Conservation (phyloP, 768 basidiomycete species). For the Cantharellus cinnabarinus region DNA sequence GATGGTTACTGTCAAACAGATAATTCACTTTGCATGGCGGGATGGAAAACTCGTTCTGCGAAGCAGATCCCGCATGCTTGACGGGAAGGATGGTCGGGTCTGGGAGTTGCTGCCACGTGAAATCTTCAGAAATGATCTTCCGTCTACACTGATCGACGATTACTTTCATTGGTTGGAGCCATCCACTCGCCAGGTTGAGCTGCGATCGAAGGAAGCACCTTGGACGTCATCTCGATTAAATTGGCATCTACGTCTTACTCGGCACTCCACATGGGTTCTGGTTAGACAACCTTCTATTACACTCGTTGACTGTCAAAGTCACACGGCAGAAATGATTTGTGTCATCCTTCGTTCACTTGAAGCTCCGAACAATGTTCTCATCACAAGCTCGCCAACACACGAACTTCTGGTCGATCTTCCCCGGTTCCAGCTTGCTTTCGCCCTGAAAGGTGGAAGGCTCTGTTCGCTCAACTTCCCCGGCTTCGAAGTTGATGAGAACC, state of each 20-base stretch:
- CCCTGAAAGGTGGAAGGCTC: slow-evolving; percentile 18
- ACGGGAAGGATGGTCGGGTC: neutral
- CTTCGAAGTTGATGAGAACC: slow-evolving; percentile 21
- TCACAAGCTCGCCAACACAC: neutral
- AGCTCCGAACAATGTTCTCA: neutral
- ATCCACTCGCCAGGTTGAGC: neutral
- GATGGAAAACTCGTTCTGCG: neutral
- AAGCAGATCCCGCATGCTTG: neutral
- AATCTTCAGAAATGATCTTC: neutral
- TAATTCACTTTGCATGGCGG: neutral
- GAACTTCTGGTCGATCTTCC: slow-evolving; percentile 16
- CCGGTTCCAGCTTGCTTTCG: slow-evolving; percentile 21
- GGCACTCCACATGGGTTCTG: neutral
- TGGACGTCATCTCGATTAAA: neutral
- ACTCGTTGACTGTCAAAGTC: neutral
- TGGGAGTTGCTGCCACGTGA: neutral
- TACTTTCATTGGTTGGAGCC: neutral
- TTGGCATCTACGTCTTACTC: neutral
- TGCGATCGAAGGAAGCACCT: neutral
- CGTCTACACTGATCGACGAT: neutral
- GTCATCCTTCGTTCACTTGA: neutral
- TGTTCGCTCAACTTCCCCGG: slow-evolving; percentile 23
- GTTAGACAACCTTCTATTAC: neutral
- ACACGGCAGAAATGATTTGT: neutral
- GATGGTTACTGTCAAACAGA: neutral